A percentile compares a stretch with the other conserved stretches of the same genome.
phyloP scores from a whole-genome alignment of 2,329 filamentous ascomycete genomes.

The Claviceps pusilla region DNA sequence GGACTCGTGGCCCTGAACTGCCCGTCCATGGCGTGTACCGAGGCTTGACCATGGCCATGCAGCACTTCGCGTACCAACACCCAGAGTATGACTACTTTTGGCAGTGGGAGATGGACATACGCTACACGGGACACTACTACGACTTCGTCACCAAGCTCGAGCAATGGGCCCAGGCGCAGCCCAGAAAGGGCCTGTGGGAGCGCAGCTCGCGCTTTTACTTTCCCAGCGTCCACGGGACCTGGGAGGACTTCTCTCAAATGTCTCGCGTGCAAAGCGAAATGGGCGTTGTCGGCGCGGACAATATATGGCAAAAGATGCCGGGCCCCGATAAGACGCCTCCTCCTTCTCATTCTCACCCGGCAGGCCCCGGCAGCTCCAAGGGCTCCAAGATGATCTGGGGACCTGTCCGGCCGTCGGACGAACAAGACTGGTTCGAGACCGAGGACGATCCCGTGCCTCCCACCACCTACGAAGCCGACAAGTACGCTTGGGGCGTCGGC shows the following conservation, averaged over 20 bases:
- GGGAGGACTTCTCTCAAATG: constrained; percentile 65
- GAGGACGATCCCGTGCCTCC: constrained; percentile 63
- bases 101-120: constrained; percentile 92
- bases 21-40: constrained; percentile 87
- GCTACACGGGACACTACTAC: constrained; percentile 79
- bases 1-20: constrained; percentile 47
- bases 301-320: constrained; percentile 45
- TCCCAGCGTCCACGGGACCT: constrained; percentile 58
- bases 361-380: not conserved
- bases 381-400: constrained; percentile 63
- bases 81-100: constrained; percentile 84
- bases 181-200: constrained; percentile 69
- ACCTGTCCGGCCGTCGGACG: constrained; percentile 52
- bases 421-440: constrained; percentile 55
- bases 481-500: constrained; percentile 72
- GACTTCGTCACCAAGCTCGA: constrained; percentile 55
- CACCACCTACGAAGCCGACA: constrained; percentile 57
- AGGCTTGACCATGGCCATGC: constrained; percentile 84
- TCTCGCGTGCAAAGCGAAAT: constrained; percentile 60
- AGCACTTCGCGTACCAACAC: constrained; percentile 79
- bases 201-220: constrained; percentile 66
- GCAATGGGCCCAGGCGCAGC: constrained; percentile 56
- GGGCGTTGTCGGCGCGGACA: constrained; percentile 49
- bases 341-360: not conserved
- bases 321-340: constrained; percentile 24